Conservation (phyloP, 495 filamentous ascomycete species). For the Tuber calosporum region DNA sequence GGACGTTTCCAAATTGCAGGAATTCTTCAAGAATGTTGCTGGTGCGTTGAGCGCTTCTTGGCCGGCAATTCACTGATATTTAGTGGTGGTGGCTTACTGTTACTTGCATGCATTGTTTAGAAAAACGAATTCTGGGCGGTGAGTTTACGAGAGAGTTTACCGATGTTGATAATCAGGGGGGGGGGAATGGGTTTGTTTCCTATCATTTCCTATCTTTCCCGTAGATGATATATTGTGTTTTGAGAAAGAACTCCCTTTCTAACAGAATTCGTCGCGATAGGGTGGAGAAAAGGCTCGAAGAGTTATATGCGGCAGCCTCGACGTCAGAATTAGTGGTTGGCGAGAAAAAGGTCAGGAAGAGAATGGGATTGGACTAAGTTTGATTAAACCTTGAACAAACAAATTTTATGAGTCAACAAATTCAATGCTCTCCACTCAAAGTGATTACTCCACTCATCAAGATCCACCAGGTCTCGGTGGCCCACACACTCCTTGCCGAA, state of each 20-base stretch:
- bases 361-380: conserved; percentile 13
- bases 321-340: conserved; percentile 11
- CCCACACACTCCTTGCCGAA: too few species aligned
- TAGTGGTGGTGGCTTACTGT: neutral
- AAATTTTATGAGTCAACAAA: conserved; percentile 2
- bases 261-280: neutral
- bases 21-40: conserved; percentile 21
- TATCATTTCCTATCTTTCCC: neutral
- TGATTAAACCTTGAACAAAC: neutral
- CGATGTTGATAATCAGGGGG: conserved; percentile 17
- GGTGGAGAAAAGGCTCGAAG: conserved; percentile 16
- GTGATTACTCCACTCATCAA: too few species aligned
- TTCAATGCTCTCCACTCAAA: neutral
- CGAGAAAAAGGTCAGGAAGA: conserved; percentile 19
- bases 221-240: too few species aligned
- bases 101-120: neutral
- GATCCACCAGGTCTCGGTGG: too few species aligned
- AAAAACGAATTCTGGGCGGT: conserved; percentile 20
- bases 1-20: conserved; percentile 14
- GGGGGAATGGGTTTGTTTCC: conserved; percentile 13
- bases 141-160: conserved; percentile 19
- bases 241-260: neutral
- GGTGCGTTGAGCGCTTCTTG: neutral
- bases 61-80: neutral
- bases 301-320: conserved; percentile 9